These are phyloP conservation scores for Endotrypanum monterogeii DNA, from an alignment of 208 protist genomes.

Conservation along the genomic window DNA sequence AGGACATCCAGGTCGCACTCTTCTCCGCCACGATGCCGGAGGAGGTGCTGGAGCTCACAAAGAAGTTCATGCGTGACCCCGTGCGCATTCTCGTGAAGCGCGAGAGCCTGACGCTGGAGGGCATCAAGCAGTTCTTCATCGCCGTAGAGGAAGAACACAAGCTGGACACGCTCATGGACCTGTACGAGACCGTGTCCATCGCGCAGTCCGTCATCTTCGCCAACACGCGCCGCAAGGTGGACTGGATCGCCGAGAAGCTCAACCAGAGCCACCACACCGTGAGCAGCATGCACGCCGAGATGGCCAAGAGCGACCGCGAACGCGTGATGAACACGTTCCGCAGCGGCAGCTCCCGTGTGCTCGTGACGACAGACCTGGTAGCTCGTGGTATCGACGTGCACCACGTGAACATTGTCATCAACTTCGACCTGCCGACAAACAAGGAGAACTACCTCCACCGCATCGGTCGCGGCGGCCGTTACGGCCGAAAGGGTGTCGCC, in stretches of 20 bases:
- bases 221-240: slow-evolving; percentile 98
- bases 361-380: slow-evolving; percentile 99
- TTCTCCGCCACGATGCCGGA: slow-evolving; percentile 99
- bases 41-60: slow-evolving; percentile 98
- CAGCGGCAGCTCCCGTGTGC: slow-evolving; percentile 94
- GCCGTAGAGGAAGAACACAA: slow-evolving; percentile 98
- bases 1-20: slow-evolving; percentile 97
- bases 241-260: slow-evolving; percentile 95
- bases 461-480: slow-evolving; percentile 99
- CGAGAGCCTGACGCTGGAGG: slow-evolving; percentile 98
- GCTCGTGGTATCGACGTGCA: slow-evolving; percentile 99
- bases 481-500: slow-evolving; percentile 99
- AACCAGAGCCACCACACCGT: slow-evolving; percentile 94
- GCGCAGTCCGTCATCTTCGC: slow-evolving; percentile 98
- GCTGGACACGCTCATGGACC: slow-evolving; percentile 97
- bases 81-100: slow-evolving; percentile 99
- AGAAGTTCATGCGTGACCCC: slow-evolving; percentile 99
- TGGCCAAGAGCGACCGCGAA: slow-evolving; percentile 97
- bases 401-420: slow-evolving; percentile 99
- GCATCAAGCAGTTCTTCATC: slow-evolving; percentile 99
- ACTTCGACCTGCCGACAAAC: slow-evolving; percentile 99
- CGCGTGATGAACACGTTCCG: slow-evolving; percentile 99
- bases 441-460: slow-evolving; percentile 99
- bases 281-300: slow-evolving; percentile 97
- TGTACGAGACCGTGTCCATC: slow-evolving; percentile 93